Evolutionary conservation across 148 eudicot genomes (phyloP), one percentile per base, ranked within the genome.

Genomic region (Suaeda aralocaspica): DNA sequence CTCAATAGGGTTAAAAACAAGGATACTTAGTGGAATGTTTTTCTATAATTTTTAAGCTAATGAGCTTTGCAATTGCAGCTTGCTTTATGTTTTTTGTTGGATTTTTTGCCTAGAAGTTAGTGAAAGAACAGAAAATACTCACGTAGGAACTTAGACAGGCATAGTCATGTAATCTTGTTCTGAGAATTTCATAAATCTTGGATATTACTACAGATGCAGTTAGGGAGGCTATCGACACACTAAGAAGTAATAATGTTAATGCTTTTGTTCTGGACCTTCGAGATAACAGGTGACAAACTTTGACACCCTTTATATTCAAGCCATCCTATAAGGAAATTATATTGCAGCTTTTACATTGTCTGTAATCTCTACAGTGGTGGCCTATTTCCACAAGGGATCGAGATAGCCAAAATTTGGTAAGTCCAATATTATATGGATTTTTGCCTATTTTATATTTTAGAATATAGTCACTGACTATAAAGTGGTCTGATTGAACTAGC

Each of bases 261-360:
- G 89, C 94, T 66, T 95, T 91, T 82, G 86, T 95, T 53, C 78
- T 95, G 79, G 99, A 95, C 74, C 99, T 95, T 68, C 99, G 97
- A 36, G 96, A 95, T 83, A 95, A 95, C 58, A 89, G 97, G 99
- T 95, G 79, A 88, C 50, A 41, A 56, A 44, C 39, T 76, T 66
- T 72, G 45, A 34, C 60, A 24, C 69, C 45, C 41, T n/a, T 55
- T 59, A 4, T 69, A n/a, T 41, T 58, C 28, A 68, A 59, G 21
- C 64, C 67, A 21, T 13, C n/a, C 18, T 10, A 34, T 51, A 46
- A 72, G 8, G 8, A 49, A 41, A 46, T 6, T 33, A 24, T 55
- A 31, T 29, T 44, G 55, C 59, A 56, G 71, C 59, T 34, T 68
- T 67, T 52, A 63, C 75, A 62, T 86, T 72, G 68, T 81, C 36